Evolutionary conservation across 2,329 filamentous ascomycete genomes (phyloP), one percentile per base, ranked within the genome.

Genomic region (Cercospora berteroae): DNA sequence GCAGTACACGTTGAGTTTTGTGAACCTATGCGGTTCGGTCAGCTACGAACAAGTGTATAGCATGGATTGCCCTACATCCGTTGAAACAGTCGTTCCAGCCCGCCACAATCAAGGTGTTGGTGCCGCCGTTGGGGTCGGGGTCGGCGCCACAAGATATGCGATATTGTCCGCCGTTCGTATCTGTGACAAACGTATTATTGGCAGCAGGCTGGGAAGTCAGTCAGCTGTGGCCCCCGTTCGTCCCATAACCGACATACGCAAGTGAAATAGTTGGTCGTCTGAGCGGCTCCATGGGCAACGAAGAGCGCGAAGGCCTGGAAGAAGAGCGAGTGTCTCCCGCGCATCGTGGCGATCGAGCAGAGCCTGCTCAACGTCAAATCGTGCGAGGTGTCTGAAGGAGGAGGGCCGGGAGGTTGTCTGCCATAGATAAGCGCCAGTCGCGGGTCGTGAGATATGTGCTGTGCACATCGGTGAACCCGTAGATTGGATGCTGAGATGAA

Each of bases 121-220:
- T 13, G 5, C 12, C 42, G 8, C 5, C 12, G 27, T n/a, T 16
- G 8, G 59, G 59, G 18, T 42, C 42, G 5, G 63, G 27, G n/a
- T 65, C 63, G 27, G 27, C 13, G 12, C 57, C 56, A 55, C 63
- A 65, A 42, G 42, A n/a, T 20, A 65, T 39, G 42, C 60, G 55
- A 27, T 60, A 65, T 4, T 50, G 29, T 23, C 16, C 20, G 31
- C 56, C 63, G 1, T 7, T 29, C 16, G 27, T 25, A 56, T 60
- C 63, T 25, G 63, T 64, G 5, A 64, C 31, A 7, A 59, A 16
- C 59, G 42, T 33, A 10, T 58, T 50, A 25, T 59, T 44, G 39
- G 52, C 33, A 10, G 33, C 27, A 27, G 63, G 52, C 63, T 64
- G 29, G 6, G 23, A 23, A 4, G 13, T 10, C 44, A n/a, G n/a